Percentiles rank a stretch among this genome's conserved stretches.
Evolutionary conservation across 495 filamentous ascomycete species (phyloP).

Genomic region (Pyrenopolyporus hunteri): DNA sequence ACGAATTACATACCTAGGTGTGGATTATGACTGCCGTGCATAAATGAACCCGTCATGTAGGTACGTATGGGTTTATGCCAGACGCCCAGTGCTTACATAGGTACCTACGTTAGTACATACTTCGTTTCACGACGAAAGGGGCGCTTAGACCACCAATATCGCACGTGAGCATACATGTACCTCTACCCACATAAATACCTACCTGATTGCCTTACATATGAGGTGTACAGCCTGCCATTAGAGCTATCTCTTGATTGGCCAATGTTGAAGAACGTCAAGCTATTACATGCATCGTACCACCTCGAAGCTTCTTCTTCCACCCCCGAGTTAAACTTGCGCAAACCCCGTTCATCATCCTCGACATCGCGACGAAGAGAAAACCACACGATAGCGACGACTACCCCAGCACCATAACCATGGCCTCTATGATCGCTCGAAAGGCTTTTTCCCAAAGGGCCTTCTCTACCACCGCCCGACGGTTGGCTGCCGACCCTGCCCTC

Average conservation of each 20-base stretch:
- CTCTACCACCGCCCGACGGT: constrained; percentile 52
- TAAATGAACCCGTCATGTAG: too few species aligned
- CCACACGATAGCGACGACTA: constrained; percentile 2
- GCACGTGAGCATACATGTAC: too few species aligned
- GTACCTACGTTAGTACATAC: neutral
- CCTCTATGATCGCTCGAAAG: constrained; percentile 55
- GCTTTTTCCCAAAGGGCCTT: constrained; percentile 46
- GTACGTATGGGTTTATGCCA: too few species aligned
- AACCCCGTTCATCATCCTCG: neutral
- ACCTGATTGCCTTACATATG: constrained; percentile 17
- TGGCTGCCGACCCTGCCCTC: constrained; percentile 50
- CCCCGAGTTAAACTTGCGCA: constrained; percentile 5
- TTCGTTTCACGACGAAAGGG: too few species aligned
- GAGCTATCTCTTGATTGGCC: constrained; percentile 19
- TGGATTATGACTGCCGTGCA: too few species aligned
- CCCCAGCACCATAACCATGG: constrained; percentile 50
- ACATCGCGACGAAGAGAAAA: neutral
- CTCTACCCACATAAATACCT: neutral
- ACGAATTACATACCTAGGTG: neutral
- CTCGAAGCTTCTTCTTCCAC: constrained; percentile 21
- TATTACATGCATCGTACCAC: constrained; percentile 28
- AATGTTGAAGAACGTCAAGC: constrained; percentile 12
- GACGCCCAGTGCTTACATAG: too few species aligned
- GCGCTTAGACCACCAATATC: too few species aligned
- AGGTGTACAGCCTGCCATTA: constrained; percentile 24